phyloP scores from a whole-genome alignment of 768 basidiomycete genomes.

The Suillus alpinus region DNA sequence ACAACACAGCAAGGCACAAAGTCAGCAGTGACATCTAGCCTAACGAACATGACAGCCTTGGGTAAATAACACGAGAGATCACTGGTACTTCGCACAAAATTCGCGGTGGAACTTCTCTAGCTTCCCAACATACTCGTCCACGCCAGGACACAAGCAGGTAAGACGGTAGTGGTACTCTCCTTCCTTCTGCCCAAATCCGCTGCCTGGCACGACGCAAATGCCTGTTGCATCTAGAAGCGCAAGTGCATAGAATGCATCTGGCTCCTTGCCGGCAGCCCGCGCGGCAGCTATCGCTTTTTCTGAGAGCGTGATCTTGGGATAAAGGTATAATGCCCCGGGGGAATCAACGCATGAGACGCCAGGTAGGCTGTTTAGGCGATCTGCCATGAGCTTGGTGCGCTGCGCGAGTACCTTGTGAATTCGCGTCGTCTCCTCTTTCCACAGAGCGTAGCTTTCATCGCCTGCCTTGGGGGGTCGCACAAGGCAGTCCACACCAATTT shows the following conservation, averaged over 20 bases:
- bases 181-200: conserved; percentile 91
- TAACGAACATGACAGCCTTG: neutral
- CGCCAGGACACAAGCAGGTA: conserved; percentile 93
- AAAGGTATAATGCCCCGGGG: conserved; percentile 93
- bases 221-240: conserved; percentile 83
- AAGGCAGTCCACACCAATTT: conserved; percentile 92
- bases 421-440: conserved; percentile 78
- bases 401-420: conserved; percentile 74
- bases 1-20: neutral
- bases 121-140: conserved; percentile 87
- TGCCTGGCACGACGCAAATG: conserved; percentile 92
- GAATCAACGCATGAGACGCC: conserved; percentile 91
- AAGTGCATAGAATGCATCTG: conserved; percentile 88
- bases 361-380: conserved; percentile 74
- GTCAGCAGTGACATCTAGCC: neutral
- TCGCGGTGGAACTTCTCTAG: conserved; percentile 72
- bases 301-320: conserved; percentile 78
- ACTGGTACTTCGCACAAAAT: conserved; percentile 52
- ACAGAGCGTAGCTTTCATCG: conserved; percentile 71
- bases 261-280: conserved; percentile 63
- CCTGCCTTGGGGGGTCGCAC: conserved; percentile 85
- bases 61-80: neutral
- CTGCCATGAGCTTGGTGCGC: conserved; percentile 71
- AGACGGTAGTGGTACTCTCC: conserved; percentile 89
- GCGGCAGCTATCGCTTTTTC: conserved; percentile 73